A percentile compares a stretch with the other conserved stretches of the same genome.
Conservation (phyloP, 2,329 filamentous ascomycete genomes). For the Sarocladium oryzae region DNA sequence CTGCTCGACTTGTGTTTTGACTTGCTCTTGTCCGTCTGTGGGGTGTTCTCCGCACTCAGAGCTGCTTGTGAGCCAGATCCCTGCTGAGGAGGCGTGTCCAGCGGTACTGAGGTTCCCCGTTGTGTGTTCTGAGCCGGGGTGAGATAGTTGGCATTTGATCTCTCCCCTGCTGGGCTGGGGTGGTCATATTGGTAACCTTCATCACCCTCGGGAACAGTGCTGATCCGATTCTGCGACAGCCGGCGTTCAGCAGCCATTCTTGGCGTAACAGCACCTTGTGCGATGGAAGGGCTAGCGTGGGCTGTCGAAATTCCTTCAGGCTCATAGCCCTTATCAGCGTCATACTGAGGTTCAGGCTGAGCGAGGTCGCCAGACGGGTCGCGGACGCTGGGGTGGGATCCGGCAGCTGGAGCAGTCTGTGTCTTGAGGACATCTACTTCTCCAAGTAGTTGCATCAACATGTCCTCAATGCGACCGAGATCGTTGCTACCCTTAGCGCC, state of each 20-base stretch:
- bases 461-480: slow-evolving; percentile 79
- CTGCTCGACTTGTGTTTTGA: slow-evolving; percentile 78
- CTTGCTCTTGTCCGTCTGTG: slow-evolving; percentile 64
- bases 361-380: slow-evolving; percentile 63
- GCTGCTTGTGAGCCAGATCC: slow-evolving; percentile 31
- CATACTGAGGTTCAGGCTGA: slow-evolving; percentile 55
- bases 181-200: slow-evolving; percentile 61
- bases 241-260: slow-evolving; percentile 36
- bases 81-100: slow-evolving; percentile 53
- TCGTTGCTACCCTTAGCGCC: slow-evolving; percentile 85
- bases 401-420: slow-evolving; percentile 39
- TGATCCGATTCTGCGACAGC: slow-evolving; percentile 73
- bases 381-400: slow-evolving; percentile 36
- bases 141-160: slow-evolving; percentile 44
- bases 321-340: slow-evolving; percentile 71
- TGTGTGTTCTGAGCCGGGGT: slow-evolving; percentile 45
- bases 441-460: slow-evolving; percentile 84
- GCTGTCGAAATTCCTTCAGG: slow-evolving; percentile 70
- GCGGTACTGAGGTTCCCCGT: slow-evolving; percentile 47
- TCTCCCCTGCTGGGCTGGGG: slow-evolving; percentile 32
- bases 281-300: slow-evolving; percentile 66
- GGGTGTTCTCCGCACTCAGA: slow-evolving; percentile 73
- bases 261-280: slow-evolving; percentile 24
- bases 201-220: slow-evolving; percentile 78
- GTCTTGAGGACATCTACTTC: slow-evolving; percentile 82